Evolutionary conservation across 2,329 filamentous ascomycete genomes (phyloP), one percentile per base, ranked within the genome.

Genomic region (Thelonectria blattea): DNA sequence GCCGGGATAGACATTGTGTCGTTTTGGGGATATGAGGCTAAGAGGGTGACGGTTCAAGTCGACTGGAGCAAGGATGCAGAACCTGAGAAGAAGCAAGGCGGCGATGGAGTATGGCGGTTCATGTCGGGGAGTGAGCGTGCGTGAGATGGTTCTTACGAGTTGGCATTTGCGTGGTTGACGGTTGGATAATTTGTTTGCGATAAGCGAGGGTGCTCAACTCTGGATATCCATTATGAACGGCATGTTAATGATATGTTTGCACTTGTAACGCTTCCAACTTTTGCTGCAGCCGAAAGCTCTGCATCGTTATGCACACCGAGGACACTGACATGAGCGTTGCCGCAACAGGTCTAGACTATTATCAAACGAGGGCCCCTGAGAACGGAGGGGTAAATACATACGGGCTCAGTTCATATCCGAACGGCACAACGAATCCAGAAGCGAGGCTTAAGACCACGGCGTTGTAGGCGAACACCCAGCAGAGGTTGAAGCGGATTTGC

Each of bases 391-490:
- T 20, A 5, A 11, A 20, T 49, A n/a, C 57, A 46, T 47, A 56
- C 52, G 52, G 57, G 11, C 27, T 60, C 20, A 56, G 14, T 4
- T 51, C 47, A 9, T 56, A 1, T 3, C 57, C 52, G 34, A 51
- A 56, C 1, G 52, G 46, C 12, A 22, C 50, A 9, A 60, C 39
- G n/a, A 51, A n/a, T 2, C 57, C 58, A 2, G 47, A 43, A 4
- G 58, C 52, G 30, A 60, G 43, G 24, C 47, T 56, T 7, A 60
- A 39, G 2, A 42, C 58, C 1, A 56, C 22, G 11, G 37, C 22
- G 22, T 60, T 56, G 17, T 60, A 56, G 3, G 39, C 22, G 7
- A 56, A 48, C 7, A 60, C 47, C 52, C 52, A 60, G 6, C 43
- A 24, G 1, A 60, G 52, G 22, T 56, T 60, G 14, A 42, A 39